A percentile compares a stretch with the other conserved stretches of the same genome.
Evolutionary conservation across 2,329 filamentous ascomycete species (phyloP).

Genomic region (Amauroascus verrucosus): DNA sequence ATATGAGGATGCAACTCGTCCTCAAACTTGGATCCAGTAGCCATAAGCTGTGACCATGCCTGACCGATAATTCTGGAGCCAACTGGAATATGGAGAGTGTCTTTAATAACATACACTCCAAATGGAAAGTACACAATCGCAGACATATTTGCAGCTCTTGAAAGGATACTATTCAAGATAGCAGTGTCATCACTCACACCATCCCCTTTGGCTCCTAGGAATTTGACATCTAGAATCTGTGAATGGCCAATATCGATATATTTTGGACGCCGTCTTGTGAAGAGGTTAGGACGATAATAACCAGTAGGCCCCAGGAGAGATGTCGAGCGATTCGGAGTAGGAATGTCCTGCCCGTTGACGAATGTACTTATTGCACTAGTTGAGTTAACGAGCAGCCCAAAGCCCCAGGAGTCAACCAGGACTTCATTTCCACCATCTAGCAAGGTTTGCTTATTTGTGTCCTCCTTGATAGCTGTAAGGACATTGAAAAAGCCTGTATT

Average conservation of each 20-base stretch:
- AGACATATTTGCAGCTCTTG: slow-evolving; percentile 16
- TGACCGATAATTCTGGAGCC: slow-evolving; percentile 52
- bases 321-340: neutral
- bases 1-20: slow-evolving; percentile 20
- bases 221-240: slow-evolving; percentile 16
- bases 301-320: neutral
- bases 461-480: slow-evolving; percentile 13
- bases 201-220: slow-evolving; percentile 39
- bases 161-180: slow-evolving; percentile 19
- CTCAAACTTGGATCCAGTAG: slow-evolving; percentile 24
- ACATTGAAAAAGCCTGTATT: slow-evolving; percentile 20
- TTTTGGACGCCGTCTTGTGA: neutral
- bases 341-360: slow-evolving; percentile 3
- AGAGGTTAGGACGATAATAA: neutral
- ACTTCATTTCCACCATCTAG: slow-evolving; percentile 18
- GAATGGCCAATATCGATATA: neutral
- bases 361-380: slow-evolving; percentile 11
- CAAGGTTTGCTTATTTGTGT: neutral
- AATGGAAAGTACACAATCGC: slow-evolving; percentile 62
- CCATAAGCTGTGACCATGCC: slow-evolving; percentile 30
- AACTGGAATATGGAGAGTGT: slow-evolving; percentile 57
- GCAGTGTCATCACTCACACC: slow-evolving; percentile 39
- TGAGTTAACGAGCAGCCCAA: slow-evolving; percentile 15
- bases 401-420: slow-evolving; percentile 19
- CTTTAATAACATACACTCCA: slow-evolving; percentile 60